Percentiles rank a stretch among this genome's conserved stretches.
phyloP scores from a whole-genome alignment of 2,329 filamentous ascomycete species.

The Fusarium pseudoanthophilum region DNA sequence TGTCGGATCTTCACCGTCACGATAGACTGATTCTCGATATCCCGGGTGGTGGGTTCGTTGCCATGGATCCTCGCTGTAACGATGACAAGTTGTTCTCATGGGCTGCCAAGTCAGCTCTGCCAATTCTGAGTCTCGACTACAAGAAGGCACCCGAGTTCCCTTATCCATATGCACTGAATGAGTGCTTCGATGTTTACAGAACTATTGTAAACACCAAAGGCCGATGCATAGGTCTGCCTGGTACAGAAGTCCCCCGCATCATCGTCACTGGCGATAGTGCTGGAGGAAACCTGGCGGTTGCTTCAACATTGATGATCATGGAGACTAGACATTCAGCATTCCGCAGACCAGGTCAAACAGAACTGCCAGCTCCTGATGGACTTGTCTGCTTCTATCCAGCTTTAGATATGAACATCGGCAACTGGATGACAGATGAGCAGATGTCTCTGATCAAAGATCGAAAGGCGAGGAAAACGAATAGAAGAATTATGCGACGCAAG shows the following conservation, averaged over 20 bases:
- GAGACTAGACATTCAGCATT: conserved; percentile 70
- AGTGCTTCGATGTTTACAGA: conserved; percentile 60
- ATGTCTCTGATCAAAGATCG: conserved; percentile 93
- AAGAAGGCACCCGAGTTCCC: conserved; percentile 62
- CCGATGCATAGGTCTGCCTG: conserved; percentile 58
- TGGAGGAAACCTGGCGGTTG: conserved; percentile 64
- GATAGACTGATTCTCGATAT: conserved; percentile 86
- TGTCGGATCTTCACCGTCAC: conserved; percentile 80
- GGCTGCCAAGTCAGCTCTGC: conserved; percentile 89
- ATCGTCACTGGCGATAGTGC: conserved; percentile 62
- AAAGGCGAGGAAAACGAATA: conserved; percentile 79
- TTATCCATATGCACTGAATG: conserved; percentile 61
- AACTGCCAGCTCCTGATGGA: conserved; percentile 80
- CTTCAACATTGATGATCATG: conserved; percentile 88
- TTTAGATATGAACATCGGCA: conserved; percentile 96
- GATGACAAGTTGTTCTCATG: conserved; percentile 95
- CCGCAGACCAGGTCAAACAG: conserved; percentile 52
- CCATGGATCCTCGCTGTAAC: conserved; percentile 93
- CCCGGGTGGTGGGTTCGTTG: conserved; percentile 93
- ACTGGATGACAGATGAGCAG: conserved; percentile 99
- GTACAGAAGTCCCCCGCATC: conserved; percentile 52
- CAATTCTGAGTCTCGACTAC: conserved; percentile 92
- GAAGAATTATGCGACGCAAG: conserved; percentile 82
- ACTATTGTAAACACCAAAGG: conserved; percentile 52
- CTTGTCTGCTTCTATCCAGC: conserved; percentile 89